These are phyloP conservation scores for Pharus latifolius DNA, from an alignment of 176 grass and related monocot species.

Conservation along the genomic window DNA sequence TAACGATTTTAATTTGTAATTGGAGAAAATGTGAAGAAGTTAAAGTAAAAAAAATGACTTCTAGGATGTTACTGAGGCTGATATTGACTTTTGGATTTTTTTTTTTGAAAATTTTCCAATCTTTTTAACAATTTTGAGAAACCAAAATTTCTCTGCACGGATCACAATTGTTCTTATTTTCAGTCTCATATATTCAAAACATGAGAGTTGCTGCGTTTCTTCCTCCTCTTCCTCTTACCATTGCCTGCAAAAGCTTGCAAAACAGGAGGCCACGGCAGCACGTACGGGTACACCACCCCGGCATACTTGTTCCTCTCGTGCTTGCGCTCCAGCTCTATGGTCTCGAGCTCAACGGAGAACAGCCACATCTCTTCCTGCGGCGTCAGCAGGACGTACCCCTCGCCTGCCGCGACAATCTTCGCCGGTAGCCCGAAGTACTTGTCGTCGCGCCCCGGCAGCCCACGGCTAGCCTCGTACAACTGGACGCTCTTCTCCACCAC, in stretches of 20 bases:
- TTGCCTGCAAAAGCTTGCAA: not conserved
- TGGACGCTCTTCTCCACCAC: not conserved
- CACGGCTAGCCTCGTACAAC: not conserved
- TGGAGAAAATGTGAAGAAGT: no score
- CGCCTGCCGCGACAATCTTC: not conserved
- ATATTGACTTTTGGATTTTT: no score
- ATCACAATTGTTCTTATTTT: no score
- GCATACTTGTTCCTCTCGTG: not conserved
- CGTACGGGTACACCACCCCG: not conserved
- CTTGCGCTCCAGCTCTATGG: not conserved
- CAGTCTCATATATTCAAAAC: no score
- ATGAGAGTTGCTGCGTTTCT: no score
- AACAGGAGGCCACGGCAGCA: not conserved
- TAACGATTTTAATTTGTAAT: no score
- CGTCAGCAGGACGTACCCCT: not conserved
- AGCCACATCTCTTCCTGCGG: not conserved
- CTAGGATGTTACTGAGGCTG: no score
- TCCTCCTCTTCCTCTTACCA: no score
- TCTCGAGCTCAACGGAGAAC: not conserved
- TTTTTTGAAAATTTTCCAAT: no score
- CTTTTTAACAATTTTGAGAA: no score
- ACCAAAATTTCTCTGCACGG: no score
- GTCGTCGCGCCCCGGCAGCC: not conserved
- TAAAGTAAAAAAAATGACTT: no score
- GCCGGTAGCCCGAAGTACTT: not conserved